These are phyloP conservation scores for Lactarius sanguifluus DNA, from an alignment of 768 basidiomycete genomes.

Conservation along the genomic window DNA sequence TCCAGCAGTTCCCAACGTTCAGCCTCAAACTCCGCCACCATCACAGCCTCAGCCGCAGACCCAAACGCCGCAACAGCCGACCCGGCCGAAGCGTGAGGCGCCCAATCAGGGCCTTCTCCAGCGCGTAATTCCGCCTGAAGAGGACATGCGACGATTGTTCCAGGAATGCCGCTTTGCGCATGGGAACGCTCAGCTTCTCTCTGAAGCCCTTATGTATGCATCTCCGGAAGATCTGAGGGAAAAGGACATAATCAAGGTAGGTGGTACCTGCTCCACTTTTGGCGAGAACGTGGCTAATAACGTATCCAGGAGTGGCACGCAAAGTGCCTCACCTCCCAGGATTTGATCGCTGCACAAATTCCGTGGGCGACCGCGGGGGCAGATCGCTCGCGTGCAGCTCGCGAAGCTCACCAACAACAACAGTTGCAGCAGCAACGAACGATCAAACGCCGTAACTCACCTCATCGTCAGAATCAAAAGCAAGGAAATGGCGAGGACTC, in stretches of 20 bases:
- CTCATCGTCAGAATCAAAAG: conserved; percentile 10
- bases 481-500: conserved; percentile 27
- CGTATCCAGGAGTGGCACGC: conserved; percentile 72
- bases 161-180: conserved; percentile 84
- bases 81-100: conserved; percentile 29
- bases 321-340: conserved; percentile 80
- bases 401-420: conserved; percentile 16
- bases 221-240: conserved; percentile 66
- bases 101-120: conserved; percentile 33
- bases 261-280: conserved; percentile 33
- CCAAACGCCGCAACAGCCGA: conserved; percentile 8
- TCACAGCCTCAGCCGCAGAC: conserved; percentile 13
- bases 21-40: conserved; percentile 13
- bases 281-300: conserved; percentile 12
- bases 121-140: conserved; percentile 67
- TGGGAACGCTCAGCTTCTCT: conserved; percentile 75
- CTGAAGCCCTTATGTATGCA: conserved; percentile 66
- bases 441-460: conserved; percentile 13
- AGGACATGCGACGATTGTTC: conserved; percentile 79
- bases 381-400: conserved; percentile 55
- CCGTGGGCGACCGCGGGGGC: conserved; percentile 88
- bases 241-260: conserved; percentile 65
- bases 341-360: conserved; percentile 83
- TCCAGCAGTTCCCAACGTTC: neutral
- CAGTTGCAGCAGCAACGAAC: conserved; percentile 23